A percentile compares a stretch with the other conserved stretches of the same genome.
phyloP scores from a whole-genome alignment of 2,329 filamentous ascomycete species.

The Penicillium thymicola region DNA sequence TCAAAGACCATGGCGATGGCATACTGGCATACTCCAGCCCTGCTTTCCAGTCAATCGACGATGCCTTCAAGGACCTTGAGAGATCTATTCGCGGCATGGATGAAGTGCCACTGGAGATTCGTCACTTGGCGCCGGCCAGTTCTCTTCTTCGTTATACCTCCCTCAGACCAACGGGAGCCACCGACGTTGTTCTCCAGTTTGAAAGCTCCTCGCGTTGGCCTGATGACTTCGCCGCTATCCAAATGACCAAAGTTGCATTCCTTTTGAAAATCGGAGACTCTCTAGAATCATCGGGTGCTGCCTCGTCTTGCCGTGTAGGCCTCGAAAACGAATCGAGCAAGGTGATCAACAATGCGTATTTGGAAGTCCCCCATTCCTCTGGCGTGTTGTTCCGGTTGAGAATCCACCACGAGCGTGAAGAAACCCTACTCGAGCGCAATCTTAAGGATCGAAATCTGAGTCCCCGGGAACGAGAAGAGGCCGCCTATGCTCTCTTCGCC shows the following conservation, averaged over 20 bases:
- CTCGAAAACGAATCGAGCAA: constrained; percentile 71
- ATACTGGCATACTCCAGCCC: constrained; percentile 43
- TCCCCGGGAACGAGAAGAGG: constrained; percentile 63
- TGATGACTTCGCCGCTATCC: constrained; percentile 84
- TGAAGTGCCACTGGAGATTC: constrained; percentile 80
- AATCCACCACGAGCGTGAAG: constrained; percentile 85
- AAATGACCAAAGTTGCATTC: constrained; percentile 91
- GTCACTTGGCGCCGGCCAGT: constrained; percentile 72
- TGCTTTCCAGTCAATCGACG: constrained; percentile 65
- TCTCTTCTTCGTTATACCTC: constrained; percentile 71
- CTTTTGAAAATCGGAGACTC: constrained; percentile 69
- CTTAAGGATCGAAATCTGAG: constrained; percentile 70
- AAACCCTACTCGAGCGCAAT: constrained; percentile 72
- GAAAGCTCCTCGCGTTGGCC: constrained; percentile 94
- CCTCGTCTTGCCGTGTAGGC: constrained; percentile 66
- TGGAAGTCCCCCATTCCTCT: constrained; percentile 73
- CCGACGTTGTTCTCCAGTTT: constrained; percentile 83
- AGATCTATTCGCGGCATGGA: constrained; percentile 73
- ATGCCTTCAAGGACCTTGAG: constrained; percentile 71
- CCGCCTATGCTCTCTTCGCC: constrained; percentile 64
- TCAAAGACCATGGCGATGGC: constrained; percentile 31
- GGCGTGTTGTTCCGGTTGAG: constrained; percentile 77
- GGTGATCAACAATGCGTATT: constrained; percentile 72
- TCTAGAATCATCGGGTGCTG: constrained; percentile 59
- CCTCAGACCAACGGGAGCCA: constrained; percentile 47